A percentile compares a stretch with the other conserved stretches of the same genome.
These are phyloP conservation scores for Penicillium goetzii DNA, from an alignment of 495 filamentous ascomycete genomes.

Conservation along the genomic window DNA sequence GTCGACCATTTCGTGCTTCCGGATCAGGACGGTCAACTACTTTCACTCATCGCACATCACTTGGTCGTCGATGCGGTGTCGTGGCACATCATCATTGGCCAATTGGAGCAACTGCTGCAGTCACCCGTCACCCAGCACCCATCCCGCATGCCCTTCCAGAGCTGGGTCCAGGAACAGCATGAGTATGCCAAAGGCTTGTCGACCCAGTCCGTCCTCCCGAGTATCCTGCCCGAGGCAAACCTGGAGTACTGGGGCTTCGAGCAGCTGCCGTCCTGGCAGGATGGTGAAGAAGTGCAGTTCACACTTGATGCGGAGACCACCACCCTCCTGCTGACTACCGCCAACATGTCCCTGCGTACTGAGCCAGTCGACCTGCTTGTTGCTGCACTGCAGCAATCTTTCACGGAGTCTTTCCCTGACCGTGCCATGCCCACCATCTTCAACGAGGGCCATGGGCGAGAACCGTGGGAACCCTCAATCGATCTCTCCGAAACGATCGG, in stretches of 20 bases:
- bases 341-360: slow-evolving; percentile 39
- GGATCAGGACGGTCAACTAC: slow-evolving; percentile 38
- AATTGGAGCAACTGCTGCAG: slow-evolving; percentile 53
- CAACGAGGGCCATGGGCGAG: slow-evolving; percentile 50
- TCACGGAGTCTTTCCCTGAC: slow-evolving; percentile 42
- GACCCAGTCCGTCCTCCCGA: slow-evolving; percentile 13
- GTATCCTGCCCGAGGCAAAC: slow-evolving; percentile 8
- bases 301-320: slow-evolving; percentile 23
- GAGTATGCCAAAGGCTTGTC: slow-evolving; percentile 23
- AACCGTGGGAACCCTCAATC: slow-evolving; percentile 35
- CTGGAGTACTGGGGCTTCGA: slow-evolving; percentile 50
- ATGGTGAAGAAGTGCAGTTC: slow-evolving; percentile 23
- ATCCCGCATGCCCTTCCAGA: slow-evolving; percentile 54
- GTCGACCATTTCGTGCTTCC: slow-evolving; percentile 43
- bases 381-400: slow-evolving; percentile 42
- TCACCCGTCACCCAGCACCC: slow-evolving; percentile 37
- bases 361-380: slow-evolving; percentile 47
- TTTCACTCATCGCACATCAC: slow-evolving; percentile 59
- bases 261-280: slow-evolving; percentile 32
- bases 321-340: slow-evolving; percentile 29
- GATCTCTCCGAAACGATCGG: slow-evolving; percentile 52
- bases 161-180: slow-evolving; percentile 49
- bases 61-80: slow-evolving; percentile 63
- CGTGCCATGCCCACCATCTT: slow-evolving; percentile 46
- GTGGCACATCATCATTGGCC: slow-evolving; percentile 60